Conservation (phyloP, 202 grass and related monocot species). For the Zoysia matrella region DNA sequence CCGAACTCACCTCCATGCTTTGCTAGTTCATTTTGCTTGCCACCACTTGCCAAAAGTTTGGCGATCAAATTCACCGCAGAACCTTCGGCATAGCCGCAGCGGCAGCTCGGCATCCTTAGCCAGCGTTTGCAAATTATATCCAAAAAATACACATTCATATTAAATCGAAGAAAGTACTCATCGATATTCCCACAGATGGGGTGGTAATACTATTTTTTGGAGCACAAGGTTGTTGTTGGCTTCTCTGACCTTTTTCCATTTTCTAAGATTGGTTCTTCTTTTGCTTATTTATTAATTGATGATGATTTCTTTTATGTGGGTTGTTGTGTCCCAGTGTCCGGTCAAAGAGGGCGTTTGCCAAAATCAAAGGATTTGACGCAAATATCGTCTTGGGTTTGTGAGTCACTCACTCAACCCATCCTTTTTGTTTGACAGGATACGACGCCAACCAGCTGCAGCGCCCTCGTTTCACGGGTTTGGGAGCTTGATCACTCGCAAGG, state of each 20-base stretch:
- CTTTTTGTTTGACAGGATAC: conserved; percentile 8
- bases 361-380: conserved; percentile 4
- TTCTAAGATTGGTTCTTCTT: conserved; percentile 2
- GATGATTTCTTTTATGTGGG: background rate
- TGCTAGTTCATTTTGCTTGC: too few species aligned
- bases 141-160: background rate
- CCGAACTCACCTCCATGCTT: too few species aligned
- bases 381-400: background rate
- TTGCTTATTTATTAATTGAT: background rate
- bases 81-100: too few species aligned
- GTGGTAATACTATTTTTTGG: background rate
- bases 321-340: conserved; percentile 19
- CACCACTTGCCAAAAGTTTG: too few species aligned
- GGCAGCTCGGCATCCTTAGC: too few species aligned
- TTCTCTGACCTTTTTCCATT: background rate
- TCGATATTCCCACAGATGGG: background rate
- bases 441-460: background rate
- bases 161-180: background rate
- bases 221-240: conserved; percentile 10
- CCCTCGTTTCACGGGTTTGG: background rate
- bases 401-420: background rate
- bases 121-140: background rate
- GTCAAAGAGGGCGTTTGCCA: conserved; percentile 37
- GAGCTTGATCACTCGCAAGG: background rate
- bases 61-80: too few species aligned